Base-by-base conservation (phyloP, 164 flowering plant genomes). In the Stephania yunnanensis region DNA sequence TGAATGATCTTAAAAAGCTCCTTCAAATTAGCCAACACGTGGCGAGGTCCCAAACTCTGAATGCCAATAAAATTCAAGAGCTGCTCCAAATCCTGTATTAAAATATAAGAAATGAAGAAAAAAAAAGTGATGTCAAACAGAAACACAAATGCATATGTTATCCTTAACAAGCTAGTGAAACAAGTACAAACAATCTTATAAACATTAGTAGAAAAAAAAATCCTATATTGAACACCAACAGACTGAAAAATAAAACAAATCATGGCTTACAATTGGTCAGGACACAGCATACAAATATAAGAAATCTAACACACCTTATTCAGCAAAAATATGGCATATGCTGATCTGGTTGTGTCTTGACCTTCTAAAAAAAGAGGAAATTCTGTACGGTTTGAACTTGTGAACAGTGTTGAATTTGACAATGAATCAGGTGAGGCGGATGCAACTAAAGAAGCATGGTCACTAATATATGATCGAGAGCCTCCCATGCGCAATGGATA, bases 351-450 rank as follows among this genome's bases (percentile, higher is more conserved):
- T 55, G 97, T 87, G 77, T 96, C 99, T 81, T 93, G 99, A 76
- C 98, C 99, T 72, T 96, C 98, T 69, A 96, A 68, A 83, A 93
- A 96, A 45, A 96, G 94, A 53, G 99, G 97, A 82, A 96, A 94
- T 64, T 91, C 97, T 61, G 84, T 80, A 74, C 87, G 82, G 81
- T 87, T 96, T 45, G 70, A 25, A 79, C 79, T 86, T 65, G 84
- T 55, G 42, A 78, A 74, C 77, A 70, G 42, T 70, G 74, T 9
- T 58, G 87, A 66, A 80, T 67, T 83, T 72, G 85, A 76, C 10
- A 79, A 75, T 55, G 82, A 53, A 78, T 84, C 90, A 71, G 89
- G 81, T 46, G 89, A 77, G 52, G 86, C 31, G 46, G 89, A 84
- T 73, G 92, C 99, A 78, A 83, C 10, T 8, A 91, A 88, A 69